A percentile compares a stretch with the other conserved stretches of the same genome.
Evolutionary conservation across 352 stramenopile species (phyloP).

Genomic region (Globisporangium irregulare): DNA sequence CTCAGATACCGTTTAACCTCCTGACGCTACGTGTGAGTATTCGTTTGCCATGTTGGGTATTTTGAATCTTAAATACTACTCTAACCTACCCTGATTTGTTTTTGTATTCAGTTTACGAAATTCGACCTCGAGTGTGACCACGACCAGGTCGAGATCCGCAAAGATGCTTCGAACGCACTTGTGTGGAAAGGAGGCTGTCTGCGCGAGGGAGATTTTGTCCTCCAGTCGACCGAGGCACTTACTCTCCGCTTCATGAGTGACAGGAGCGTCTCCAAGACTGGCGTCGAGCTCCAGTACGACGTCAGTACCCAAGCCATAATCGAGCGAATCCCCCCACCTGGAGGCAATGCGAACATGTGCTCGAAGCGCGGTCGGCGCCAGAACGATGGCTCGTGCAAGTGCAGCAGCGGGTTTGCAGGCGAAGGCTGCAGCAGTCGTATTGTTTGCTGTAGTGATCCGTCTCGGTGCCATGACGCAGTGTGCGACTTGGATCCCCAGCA

Average conservation of each 20-base stretch:
- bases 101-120: conserved; percentile 22
- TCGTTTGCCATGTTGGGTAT: background rate
- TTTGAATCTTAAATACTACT: background rate
- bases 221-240: conserved; percentile 31
- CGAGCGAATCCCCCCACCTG: conserved; percentile 35
- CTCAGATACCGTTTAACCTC: conserved; percentile 17
- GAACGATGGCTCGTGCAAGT: conserved; percentile 39
- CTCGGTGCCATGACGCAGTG: conserved; percentile 32
- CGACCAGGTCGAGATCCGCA: conserved; percentile 47
- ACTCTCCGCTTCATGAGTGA: conserved; percentile 44
- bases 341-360: conserved; percentile 22
- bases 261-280: conserved; percentile 30
- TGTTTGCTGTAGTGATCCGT: conserved; percentile 45
- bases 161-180: conserved; percentile 17
- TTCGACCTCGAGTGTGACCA: conserved; percentile 76
- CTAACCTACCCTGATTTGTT: background rate
- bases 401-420: conserved; percentile 65
- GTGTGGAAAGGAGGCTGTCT: conserved; percentile 59
- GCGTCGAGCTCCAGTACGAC: conserved; percentile 52
- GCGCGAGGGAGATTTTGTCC: conserved; percentile 34
- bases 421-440: conserved; percentile 68
- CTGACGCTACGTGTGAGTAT: conserved; percentile 30
- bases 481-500: conserved; percentile 31
- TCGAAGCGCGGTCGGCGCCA: conserved; percentile 34
- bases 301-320: conserved; percentile 20